phyloP scores from a whole-genome alignment of 176 grass and related monocot genomes.

The Bromus sterilis region DNA sequence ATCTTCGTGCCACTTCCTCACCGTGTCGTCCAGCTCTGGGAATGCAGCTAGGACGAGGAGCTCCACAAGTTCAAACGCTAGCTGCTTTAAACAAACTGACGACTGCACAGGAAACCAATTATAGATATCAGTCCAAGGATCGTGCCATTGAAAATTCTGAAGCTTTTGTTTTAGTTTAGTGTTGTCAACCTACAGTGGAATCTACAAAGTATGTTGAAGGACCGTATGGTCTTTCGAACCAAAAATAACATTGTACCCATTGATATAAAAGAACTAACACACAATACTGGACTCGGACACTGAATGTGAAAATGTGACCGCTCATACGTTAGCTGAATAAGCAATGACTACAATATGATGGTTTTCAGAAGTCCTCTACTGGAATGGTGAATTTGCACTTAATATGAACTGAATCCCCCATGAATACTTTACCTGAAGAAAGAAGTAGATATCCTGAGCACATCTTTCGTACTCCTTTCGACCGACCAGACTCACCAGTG shows the following conservation, averaged over 20 bases:
- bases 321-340: neutral
- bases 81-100: slow-evolving; percentile 83
- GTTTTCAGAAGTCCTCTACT: neutral
- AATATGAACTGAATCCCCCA: neutral
- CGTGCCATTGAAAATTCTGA: neutral
- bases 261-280: neutral
- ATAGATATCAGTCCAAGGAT: neutral
- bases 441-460: slow-evolving; percentile 92
- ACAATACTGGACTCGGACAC: neutral
- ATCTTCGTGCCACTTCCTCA: slow-evolving; percentile 70
- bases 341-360: neutral
- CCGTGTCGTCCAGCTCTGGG: slow-evolving; percentile 69
- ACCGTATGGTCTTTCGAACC: neutral
- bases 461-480: slow-evolving; percentile 92
- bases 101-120: slow-evolving; percentile 52
- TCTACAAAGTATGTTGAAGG: neutral
- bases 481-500: slow-evolving; percentile 83
- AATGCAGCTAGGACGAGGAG: slow-evolving; percentile 64
- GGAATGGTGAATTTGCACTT: neutral
- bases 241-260: too few relatives aligned
- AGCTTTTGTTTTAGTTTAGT: neutral
- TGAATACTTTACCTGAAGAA: slow-evolving; percentile 76
- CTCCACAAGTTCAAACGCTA: slow-evolving; percentile 84
- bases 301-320: neutral
- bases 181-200: neutral